Percentiles rank a stretch among this genome's conserved stretches.
phyloP scores from a whole-genome alignment of 441 rosid genomes.

The Brassica hybrid region DNA sequence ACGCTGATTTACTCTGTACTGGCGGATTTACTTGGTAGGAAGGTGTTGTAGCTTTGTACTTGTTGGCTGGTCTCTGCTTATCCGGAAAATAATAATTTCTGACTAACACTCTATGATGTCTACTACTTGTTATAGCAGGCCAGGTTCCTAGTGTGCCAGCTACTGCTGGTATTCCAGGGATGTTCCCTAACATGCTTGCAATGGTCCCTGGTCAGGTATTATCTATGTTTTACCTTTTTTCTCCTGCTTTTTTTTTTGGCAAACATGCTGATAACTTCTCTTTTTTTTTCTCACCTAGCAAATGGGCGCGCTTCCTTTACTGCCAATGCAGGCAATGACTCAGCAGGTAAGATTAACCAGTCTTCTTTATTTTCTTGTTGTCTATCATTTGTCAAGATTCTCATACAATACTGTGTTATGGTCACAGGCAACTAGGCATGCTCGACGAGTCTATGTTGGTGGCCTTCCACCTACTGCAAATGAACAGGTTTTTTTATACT shows the following conservation, averaged over 20 bases:
- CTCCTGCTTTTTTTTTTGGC: constrained; percentile 14
- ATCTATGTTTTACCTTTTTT: background rate
- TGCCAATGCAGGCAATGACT: constrained; percentile 98
- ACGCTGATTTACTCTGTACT: constrained; percentile 43
- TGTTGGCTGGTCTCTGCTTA: constrained; percentile 19
- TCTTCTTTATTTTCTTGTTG: constrained; percentile 11
- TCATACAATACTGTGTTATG: constrained; percentile 1
- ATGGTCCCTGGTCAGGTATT: constrained; percentile 75
- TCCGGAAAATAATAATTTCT: constrained; percentile 3
- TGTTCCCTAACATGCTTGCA: constrained; percentile 86
- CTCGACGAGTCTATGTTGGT: constrained; percentile 97
- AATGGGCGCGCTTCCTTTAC: constrained; percentile 73
- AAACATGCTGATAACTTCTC: constrained; percentile 26
- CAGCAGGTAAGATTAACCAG: constrained; percentile 81
- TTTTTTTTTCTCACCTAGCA: constrained; percentile 52
- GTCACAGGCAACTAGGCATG: constrained; percentile 95
- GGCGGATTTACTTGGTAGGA: constrained; percentile 47
- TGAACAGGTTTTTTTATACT: constrained; percentile 73
- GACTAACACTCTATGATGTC: constrained; percentile 19
- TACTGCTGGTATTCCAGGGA: constrained; percentile 64
- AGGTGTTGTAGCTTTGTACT: constrained; percentile 47
- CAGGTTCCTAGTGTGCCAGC: constrained; percentile 69
- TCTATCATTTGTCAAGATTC: constrained; percentile 18
- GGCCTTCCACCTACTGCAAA: constrained; percentile 96
- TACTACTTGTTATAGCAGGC: constrained; percentile 54